A percentile compares a stretch with the other conserved stretches of the same genome.
Conservation (phyloP, 106 monocot genomes). For the Dactylorhiza incarnata region DNA sequence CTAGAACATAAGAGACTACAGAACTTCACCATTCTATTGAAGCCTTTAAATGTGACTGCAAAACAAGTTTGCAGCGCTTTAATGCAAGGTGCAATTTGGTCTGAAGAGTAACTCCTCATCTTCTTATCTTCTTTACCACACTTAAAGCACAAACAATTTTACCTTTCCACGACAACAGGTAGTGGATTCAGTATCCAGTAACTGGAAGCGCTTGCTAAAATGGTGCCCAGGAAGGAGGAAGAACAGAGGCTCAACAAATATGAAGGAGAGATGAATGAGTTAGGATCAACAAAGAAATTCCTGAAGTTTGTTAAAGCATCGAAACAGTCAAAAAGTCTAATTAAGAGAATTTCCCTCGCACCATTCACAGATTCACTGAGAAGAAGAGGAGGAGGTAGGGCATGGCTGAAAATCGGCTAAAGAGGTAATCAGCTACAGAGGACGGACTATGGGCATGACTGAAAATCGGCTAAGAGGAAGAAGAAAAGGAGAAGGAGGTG, state of each 20-base stretch:
- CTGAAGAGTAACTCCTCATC: not conserved
- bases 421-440: no score
- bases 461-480: no score
- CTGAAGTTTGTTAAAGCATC: slow-evolving; percentile 14
- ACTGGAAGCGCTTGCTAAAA: slow-evolving; percentile 76
- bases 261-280: slow-evolving; percentile 33
- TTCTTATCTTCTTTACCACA: no score
- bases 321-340: no score
- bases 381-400: no score
- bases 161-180: slow-evolving; percentile 26
- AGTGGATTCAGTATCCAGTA: slow-evolving; percentile 61
- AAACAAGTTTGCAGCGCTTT: slow-evolving; percentile 61
- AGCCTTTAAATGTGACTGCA: slow-evolving; percentile 63
- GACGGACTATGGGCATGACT: no score
- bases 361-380: no score
- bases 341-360: no score
- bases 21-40: slow-evolving; percentile 83
- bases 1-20: slow-evolving; percentile 80
- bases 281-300: slow-evolving; percentile 60
- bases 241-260: slow-evolving; percentile 43
- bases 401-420: no score
- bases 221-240: slow-evolving; percentile 81
- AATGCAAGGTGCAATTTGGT: slow-evolving; percentile 34
- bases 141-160: not conserved
- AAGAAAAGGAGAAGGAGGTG: no score